Percentiles rank a stretch among this genome's conserved stretches.
Evolutionary conservation across 129 eudicot genomes (phyloP).

Genomic region (Silybum marianum): DNA sequence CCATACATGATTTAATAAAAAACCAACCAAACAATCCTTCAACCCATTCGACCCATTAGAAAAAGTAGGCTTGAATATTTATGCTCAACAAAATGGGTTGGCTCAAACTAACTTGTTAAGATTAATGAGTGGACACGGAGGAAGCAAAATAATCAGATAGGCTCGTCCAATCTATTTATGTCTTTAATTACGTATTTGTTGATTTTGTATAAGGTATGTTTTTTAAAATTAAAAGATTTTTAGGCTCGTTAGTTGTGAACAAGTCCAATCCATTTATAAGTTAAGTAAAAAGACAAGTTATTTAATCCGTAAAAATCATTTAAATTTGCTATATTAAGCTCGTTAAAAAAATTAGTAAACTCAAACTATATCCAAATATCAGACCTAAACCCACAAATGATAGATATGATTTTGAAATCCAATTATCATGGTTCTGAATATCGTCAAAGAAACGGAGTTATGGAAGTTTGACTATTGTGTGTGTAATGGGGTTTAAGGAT

Average conservation of each 20-base stretch:
- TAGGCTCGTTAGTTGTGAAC: not conserved
- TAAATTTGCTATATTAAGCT: not conserved
- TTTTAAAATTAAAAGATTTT: too few relatives aligned
- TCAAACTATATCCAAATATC: not conserved
- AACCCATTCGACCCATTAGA: too few relatives aligned
- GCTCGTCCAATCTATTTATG: not conserved
- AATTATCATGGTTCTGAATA: not conserved
- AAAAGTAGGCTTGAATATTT: too few relatives aligned
- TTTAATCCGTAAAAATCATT: too few relatives aligned
- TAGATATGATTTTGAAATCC: not conserved
- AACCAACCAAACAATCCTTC: too few relatives aligned
- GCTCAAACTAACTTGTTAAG: too few relatives aligned
- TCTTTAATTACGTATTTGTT: too few relatives aligned
- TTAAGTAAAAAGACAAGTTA: not conserved
- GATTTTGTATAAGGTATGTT: too few relatives aligned
- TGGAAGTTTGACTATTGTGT: constrained; percentile 18
- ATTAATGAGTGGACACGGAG: not conserved
- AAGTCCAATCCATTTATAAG: too few relatives aligned
- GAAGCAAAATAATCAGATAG: not conserved
- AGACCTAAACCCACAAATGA: not conserved
- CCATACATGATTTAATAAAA: too few relatives aligned
- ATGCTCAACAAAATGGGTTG: too few relatives aligned
- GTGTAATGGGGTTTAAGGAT: constrained; percentile 14
- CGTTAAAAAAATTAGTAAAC: not conserved
- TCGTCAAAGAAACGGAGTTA: not conserved